Conservation (phyloP, 2,329 filamentous ascomycete species). For the Pestalotiopsis sp. region DNA sequence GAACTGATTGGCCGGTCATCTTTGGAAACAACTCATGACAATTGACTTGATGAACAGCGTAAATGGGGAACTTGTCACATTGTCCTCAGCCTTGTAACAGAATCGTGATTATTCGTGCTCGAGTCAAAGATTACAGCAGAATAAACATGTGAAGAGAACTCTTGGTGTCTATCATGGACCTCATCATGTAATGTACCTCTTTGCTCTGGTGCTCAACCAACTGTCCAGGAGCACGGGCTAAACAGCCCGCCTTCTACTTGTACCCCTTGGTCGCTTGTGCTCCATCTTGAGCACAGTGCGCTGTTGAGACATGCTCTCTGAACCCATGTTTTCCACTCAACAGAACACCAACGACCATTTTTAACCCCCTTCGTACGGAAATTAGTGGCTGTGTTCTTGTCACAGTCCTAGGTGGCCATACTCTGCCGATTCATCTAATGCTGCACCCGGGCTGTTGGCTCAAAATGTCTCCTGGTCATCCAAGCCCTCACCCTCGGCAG, state of each 20-base stretch:
- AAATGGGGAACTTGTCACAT: neutral
- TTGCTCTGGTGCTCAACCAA: neutral
- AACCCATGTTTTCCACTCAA: neutral
- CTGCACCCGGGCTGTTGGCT: constrained; percentile 15
- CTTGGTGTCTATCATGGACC: constrained; percentile 15
- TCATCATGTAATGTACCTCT: neutral
- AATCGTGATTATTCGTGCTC: neutral
- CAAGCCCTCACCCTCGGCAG: constrained; percentile 71
- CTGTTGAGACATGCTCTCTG: neutral
- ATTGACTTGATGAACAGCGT: no score
- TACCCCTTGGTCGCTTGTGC: neutral
- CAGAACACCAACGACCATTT: neutral
- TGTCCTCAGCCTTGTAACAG: neutral
- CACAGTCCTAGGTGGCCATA: neutral
- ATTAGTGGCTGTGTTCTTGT: neutral
- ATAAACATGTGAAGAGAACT: constrained; percentile 6
- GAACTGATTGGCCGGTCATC: no score
- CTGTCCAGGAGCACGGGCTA: neutral
- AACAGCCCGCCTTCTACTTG: neutral
- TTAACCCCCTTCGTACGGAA: neutral
- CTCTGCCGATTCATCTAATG: no score
- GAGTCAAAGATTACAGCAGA: no score
- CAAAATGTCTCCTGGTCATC: constrained; percentile 84
- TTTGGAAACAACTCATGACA: no score
- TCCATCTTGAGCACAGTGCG: neutral